Evolutionary conservation across 768 basidiomycete species (phyloP), one percentile per base, ranked within the genome.

Genomic region (Auriscalpium microsporum): DNA sequence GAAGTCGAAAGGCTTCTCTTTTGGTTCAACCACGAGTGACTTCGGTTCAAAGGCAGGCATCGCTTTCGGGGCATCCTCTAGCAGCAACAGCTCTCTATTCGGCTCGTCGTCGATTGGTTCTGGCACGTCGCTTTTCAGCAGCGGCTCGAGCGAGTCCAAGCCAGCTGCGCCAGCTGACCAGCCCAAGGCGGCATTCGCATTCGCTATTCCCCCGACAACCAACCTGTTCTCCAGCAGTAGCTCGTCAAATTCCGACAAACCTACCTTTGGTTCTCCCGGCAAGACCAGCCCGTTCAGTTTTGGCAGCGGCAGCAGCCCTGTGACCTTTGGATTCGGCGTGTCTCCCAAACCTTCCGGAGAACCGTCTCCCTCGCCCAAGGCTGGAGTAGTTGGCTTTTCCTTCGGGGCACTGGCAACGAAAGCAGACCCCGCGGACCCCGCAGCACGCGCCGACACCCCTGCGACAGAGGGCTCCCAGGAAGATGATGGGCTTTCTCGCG

Each of bases 321-420:
- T 42, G 14, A 14, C 40, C 51, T 85, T 85, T 58, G 75, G 74
- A 9, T 86, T 81, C 61, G 79, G 75, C 13, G 72, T 66, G 63
- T 68, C 73, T 38, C 64, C 69, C 17, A 72, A 64, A 57, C 64
- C 69, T 17, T 60, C 71, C 10, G 62, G 64, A 10, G 53, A 38
- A 8, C 59, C 62, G 51, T 45, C 61, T 11, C 50, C 50, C 2
- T 17, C 51, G 14, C 51, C 51, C 17, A 52, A 52, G 42, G 19
- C 51, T 10, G 51, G 35, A 17, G 52, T 57, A 21, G 55, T 46
- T 28, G 53, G 54, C 34, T 56, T 56, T 45, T 46, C 56, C 13
- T 63, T 71, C 40, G 69, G 67, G 16, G 57, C 64, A 33, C 58
- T 61, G 14, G 59, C 65, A 44, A 28, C 58, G 16, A 61, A 33